phyloP scores from a whole-genome alignment of 306 rosid genomes.

The Senna siamea region DNA sequence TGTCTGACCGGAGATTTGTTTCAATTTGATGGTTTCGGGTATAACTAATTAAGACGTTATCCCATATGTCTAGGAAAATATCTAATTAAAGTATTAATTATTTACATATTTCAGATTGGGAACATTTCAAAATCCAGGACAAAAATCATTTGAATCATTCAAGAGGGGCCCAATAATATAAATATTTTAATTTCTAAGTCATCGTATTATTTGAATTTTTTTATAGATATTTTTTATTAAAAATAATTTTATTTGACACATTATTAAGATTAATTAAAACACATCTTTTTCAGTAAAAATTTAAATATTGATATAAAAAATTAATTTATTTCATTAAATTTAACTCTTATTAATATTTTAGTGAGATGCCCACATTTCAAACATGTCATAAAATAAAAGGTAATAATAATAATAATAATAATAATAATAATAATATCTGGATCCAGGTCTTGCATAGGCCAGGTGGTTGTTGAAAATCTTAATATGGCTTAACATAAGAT shows the following conservation, averaged over 20 bases:
- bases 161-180: background rate
- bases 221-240: too few relatives aligned
- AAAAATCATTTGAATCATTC: background rate
- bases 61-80: background rate
- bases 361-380: background rate
- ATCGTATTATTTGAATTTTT: too few relatives aligned
- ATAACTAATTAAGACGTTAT: background rate
- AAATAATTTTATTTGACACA: too few relatives aligned
- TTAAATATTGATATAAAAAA: too few relatives aligned
- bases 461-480: background rate
- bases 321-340: too few relatives aligned
- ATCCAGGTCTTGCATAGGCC: background rate
- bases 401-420: too few relatives aligned
- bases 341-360: too few relatives aligned
- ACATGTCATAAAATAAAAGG: background rate
- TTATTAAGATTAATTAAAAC: too few relatives aligned
- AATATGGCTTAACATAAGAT: background rate
- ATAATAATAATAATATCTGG: background rate
- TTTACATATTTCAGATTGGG: background rate
- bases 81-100: background rate
- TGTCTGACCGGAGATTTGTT: background rate
- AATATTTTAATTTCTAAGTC: too few relatives aligned
- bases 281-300: too few relatives aligned
- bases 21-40: background rate
- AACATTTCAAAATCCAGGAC: background rate